Conservation (phyloP, 257 asterid species). For the Plantago elongata region DNA sequence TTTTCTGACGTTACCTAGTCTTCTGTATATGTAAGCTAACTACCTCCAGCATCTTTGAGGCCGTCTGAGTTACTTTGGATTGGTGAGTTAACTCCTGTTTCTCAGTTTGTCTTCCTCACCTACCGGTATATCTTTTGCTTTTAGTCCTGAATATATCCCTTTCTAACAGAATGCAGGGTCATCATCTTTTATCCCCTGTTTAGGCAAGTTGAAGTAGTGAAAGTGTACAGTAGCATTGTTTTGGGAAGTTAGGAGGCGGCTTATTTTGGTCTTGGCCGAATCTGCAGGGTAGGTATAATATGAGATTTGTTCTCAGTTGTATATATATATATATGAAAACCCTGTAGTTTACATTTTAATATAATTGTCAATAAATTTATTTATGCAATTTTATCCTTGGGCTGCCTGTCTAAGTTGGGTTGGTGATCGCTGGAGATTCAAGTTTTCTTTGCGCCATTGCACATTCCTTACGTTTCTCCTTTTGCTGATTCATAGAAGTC, state of each 20-base stretch:
- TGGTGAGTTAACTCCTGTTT: background rate
- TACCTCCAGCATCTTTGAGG: background rate
- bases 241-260: background rate
- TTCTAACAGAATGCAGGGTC: background rate
- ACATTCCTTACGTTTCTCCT: no score
- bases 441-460: no score
- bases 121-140: background rate
- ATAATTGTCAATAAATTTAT: no score
- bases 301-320: no score
- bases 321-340: no score
- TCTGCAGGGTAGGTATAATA: background rate
- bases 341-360: no score
- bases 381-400: no score
- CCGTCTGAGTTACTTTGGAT: background rate
- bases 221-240: background rate
- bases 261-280: background rate
- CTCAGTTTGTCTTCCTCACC: no score
- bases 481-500: no score
- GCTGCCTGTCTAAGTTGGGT: no score
- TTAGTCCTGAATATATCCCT: conserved; percentile 1
- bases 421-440: no score
- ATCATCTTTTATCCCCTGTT: background rate
- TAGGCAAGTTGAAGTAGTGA: background rate
- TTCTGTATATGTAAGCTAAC: no score
- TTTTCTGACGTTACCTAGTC: background rate